A percentile compares a stretch with the other conserved stretches of the same genome.
phyloP scores from a whole-genome alignment of 179 eudicot genomes.

The Beta lomatogona region DNA sequence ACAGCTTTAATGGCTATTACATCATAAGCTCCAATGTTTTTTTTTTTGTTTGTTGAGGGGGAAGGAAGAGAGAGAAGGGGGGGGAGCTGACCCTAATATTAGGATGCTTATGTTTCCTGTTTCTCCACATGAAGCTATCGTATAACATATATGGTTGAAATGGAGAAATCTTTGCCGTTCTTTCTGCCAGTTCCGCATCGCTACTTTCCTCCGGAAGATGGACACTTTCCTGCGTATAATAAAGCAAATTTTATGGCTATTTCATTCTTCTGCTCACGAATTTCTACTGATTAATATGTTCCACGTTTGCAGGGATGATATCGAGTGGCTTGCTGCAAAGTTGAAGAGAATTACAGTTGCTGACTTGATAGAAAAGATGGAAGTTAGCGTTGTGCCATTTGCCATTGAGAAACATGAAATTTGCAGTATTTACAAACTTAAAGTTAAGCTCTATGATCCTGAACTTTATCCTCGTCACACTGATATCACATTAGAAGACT shows the following conservation, averaged over 20 bases:
- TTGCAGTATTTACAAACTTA: slow-evolving; percentile 68
- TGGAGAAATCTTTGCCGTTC: not conserved
- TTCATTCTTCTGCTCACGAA: not conserved
- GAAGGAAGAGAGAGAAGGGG: too few species aligned
- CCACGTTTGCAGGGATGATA: slow-evolving; percentile 62
- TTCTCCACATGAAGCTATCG: too few species aligned
- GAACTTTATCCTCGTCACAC: slow-evolving; percentile 49
- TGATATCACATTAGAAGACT: slow-evolving; percentile 56
- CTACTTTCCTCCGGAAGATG: too few species aligned
- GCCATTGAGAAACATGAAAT: slow-evolving; percentile 34
- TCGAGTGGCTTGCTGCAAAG: slow-evolving; percentile 58
- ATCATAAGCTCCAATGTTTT: too few species aligned
- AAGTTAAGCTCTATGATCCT: slow-evolving; percentile 58
- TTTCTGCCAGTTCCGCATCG: not conserved
- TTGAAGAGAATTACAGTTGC: slow-evolving; percentile 78
- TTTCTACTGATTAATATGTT: not conserved
- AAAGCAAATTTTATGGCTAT: too few species aligned
- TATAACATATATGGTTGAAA: too few species aligned
- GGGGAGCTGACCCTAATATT: too few species aligned
- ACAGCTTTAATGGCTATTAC: not conserved
- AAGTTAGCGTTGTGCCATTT: slow-evolving; percentile 62
- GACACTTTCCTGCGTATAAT: too few species aligned
- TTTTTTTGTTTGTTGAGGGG: too few species aligned
- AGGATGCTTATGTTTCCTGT: too few species aligned
- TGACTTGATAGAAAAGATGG: slow-evolving; percentile 75